A percentile compares a stretch with the other conserved stretches of the same genome.
phyloP scores from a whole-genome alignment of 2,329 filamentous ascomycete genomes.

The Dactylella cylindrospora region DNA sequence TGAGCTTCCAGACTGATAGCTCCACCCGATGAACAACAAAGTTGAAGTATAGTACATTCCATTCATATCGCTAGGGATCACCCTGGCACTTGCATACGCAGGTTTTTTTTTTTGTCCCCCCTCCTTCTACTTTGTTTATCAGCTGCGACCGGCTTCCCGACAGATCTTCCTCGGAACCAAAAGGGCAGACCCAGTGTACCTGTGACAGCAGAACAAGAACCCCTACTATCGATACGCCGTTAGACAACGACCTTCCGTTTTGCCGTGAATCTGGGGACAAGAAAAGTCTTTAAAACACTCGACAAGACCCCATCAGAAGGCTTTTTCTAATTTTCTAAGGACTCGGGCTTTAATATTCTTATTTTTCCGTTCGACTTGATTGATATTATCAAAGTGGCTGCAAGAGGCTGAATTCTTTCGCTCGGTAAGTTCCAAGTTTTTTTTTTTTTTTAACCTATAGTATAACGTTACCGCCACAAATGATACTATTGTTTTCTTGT shows the following conservation, averaged over 20 bases:
- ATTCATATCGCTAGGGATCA: constrained; percentile 8
- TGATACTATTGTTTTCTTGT: constrained; percentile 1
- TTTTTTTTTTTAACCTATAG: too few species aligned
- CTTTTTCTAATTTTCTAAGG: too few species aligned
- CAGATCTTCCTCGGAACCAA: constrained; percentile 7
- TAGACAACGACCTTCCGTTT: constrained; percentile 9
- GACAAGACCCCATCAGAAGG: constrained; percentile 22
- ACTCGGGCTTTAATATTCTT: too few species aligned
- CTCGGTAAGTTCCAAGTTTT: too few species aligned
- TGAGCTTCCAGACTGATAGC: not conserved
- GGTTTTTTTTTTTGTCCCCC: constrained; percentile 4
- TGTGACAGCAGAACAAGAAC: not conserved
- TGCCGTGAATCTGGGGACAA: not conserved
- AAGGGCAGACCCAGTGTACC: constrained; percentile 17
- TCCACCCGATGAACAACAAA: not conserved
- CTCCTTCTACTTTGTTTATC: constrained; percentile 7
- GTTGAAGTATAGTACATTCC: not conserved
- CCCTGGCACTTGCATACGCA: constrained; percentile 18
- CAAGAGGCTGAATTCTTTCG: not conserved
- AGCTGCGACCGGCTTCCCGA: constrained; percentile 13
- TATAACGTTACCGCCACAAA: too few species aligned
- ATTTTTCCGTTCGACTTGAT: too few species aligned
- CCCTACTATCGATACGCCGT: not conserved
- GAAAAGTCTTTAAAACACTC: constrained; percentile 1
- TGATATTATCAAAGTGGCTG: not conserved